phyloP scores from a whole-genome alignment of 164 flowering plant species.

The Magnolia changhungtana region DNA sequence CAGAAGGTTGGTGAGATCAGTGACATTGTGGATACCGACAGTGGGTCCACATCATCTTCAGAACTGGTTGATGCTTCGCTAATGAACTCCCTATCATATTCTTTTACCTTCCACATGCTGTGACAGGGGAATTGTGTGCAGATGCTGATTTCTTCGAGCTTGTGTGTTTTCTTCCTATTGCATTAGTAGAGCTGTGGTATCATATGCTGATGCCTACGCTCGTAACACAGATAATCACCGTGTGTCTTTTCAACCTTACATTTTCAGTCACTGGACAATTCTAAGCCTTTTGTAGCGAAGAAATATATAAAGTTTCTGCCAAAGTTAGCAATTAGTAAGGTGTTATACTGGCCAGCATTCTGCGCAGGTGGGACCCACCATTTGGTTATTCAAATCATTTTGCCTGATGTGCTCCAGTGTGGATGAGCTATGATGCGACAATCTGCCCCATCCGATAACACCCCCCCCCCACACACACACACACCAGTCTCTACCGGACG shows the following conservation, averaged over 20 bases:
- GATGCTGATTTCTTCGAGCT: neutral
- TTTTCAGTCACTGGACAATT: neutral
- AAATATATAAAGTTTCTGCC: too few relatives aligned
- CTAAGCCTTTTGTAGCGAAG: too few relatives aligned
- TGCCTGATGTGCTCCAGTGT: too few relatives aligned
- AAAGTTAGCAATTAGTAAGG: too few relatives aligned
- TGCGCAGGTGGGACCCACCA: too few relatives aligned
- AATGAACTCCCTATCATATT: neutral
- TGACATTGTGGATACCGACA: conserved; percentile 90
- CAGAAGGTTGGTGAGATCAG: conserved; percentile 88
- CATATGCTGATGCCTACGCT: neutral
- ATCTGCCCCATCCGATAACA: too few relatives aligned
- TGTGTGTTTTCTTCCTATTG: neutral
- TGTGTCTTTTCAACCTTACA: neutral
- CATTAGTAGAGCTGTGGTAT: neutral
- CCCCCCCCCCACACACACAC: too few relatives aligned
- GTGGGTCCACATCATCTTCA: conserved; percentile 89
- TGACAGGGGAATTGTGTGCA: neutral
- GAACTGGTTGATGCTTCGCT: conserved; percentile 51
- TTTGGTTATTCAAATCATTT: too few relatives aligned
- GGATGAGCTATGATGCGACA: too few relatives aligned
- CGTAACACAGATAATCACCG: neutral
- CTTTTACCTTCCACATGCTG: neutral
- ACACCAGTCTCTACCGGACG: too few relatives aligned
- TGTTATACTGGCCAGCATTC: too few relatives aligned